Conservation (phyloP, 129 eudicot genomes). For the Lactuca saligna region DNA sequence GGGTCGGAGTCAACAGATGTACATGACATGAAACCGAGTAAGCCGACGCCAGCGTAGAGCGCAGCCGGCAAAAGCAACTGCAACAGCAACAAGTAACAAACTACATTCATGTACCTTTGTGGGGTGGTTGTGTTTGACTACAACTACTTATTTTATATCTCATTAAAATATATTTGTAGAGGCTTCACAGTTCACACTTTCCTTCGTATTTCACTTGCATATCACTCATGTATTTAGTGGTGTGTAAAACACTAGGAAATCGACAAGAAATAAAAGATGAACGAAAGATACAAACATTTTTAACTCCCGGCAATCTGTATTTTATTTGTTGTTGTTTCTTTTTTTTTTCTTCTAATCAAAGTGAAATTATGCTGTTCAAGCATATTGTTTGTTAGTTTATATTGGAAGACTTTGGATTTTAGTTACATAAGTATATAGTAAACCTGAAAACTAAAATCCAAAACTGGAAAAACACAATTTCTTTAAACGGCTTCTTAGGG, state of each 20-base stretch:
- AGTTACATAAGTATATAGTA: no score
- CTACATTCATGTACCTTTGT: constrained; percentile 12
- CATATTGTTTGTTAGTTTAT: no score
- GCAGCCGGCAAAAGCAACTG: constrained; percentile 37
- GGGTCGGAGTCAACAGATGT: constrained; percentile 36
- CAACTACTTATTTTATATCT: background rate
- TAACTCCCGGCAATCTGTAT: no score
- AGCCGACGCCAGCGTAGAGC: constrained; percentile 36
- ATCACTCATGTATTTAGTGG: background rate
- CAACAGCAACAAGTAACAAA: constrained; percentile 23
- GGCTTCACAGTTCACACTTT: constrained; percentile 10
- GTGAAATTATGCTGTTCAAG: no score
- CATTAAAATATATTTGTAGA: background rate
- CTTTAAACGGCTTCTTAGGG: no score
- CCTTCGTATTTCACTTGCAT: background rate
- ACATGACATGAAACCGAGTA: constrained; percentile 31
- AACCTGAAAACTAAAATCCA: no score
- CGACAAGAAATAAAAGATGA: no score
- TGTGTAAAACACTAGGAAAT: background rate
- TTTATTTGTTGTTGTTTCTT: no score
- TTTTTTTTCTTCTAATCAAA: no score
- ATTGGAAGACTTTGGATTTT: no score
- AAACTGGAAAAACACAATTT: no score
- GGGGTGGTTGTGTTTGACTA: constrained; percentile 15
- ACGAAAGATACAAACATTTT: no score